Evolutionary conservation across 345 rosid species (phyloP), one percentile per base, ranked within the genome.

Genomic region (Gossypium thurberi): DNA sequence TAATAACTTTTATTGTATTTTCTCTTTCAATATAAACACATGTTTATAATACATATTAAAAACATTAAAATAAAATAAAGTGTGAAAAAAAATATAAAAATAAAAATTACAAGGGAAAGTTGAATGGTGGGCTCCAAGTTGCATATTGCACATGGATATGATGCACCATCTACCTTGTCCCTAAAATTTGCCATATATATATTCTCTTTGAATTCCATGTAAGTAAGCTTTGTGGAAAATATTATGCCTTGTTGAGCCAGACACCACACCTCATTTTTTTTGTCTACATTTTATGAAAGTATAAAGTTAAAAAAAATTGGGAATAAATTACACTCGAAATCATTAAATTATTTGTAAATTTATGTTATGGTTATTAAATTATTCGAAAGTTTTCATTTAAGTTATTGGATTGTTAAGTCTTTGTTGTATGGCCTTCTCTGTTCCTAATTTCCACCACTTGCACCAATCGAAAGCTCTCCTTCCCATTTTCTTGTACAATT

Each of bases 41-140:
- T 9, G 21, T 3, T 9, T 52, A 52, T 52, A 55, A 55, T 6
- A 37, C 18, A 2, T n/a, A 17, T 64, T 10, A 18, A 40, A 10
- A 7, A 63, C 11, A 59, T 25, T 43, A 75, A 52, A 70, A 2
- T 18, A 9, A 53, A 37, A 0, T 0, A 53, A 37, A 18, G 15
- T 65, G 25, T 66, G 47, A 61, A 74, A 79, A 75, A 79, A 71
- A 73, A 74, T 47, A 18, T 70, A 77, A 71, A 70, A 52, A 74
- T 20, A 23, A 0, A 47, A 50, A 40, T 76, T 61, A 65, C 28
- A 44, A 51, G 72, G 14, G 44, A 75, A 72, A 65, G 70, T 65
- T 61, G 20, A 70, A 28, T 3, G 77, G 81, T 75, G 78, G 82
- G 87, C 71, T 76, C 81, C 78, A 66, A 66, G 72, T 53, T 74